These are phyloP conservation scores for Claviceps sp. DNA, from an alignment of 2,329 filamentous ascomycete species.

Conservation along the genomic window DNA sequence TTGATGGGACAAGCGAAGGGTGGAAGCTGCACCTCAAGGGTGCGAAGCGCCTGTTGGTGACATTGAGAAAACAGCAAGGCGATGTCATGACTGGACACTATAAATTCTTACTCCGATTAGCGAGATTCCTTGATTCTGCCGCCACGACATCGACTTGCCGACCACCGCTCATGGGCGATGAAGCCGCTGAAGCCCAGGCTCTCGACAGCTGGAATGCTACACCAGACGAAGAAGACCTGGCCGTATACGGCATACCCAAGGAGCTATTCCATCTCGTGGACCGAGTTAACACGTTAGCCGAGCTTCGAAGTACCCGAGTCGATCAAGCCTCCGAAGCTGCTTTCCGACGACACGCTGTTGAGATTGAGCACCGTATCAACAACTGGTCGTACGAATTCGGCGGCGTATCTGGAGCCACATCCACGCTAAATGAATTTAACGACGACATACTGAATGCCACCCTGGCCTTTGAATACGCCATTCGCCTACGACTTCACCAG, in stretches of 20 bases:
- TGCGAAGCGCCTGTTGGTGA: constrained; percentile 24
- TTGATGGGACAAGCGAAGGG: constrained; percentile 26
- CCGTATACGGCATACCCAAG: constrained; percentile 23
- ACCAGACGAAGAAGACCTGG: constrained; percentile 19
- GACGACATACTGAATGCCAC: constrained; percentile 22
- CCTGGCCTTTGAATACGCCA: constrained; percentile 25
- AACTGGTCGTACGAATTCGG: constrained; percentile 22
- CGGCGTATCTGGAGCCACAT: constrained; percentile 13
- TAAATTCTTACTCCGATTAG: constrained; percentile 22
- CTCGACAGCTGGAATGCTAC: constrained; percentile 14
- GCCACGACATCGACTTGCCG: constrained; percentile 21
- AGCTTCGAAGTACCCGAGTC: constrained; percentile 18
- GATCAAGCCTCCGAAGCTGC: constrained; percentile 16
- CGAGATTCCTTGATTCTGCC: constrained; percentile 20
- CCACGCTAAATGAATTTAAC: constrained; percentile 9
- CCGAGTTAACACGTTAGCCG: constrained; percentile 19
- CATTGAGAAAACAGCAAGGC: constrained; percentile 17
- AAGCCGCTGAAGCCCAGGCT: constrained; percentile 15
- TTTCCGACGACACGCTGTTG: constrained; percentile 16
- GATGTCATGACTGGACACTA: constrained; percentile 24
- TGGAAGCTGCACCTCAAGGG: constrained; percentile 30
- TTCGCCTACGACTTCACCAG: constrained; percentile 28
- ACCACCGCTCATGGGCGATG: constrained; percentile 20
- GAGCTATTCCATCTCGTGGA: constrained; percentile 21
- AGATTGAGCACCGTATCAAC: constrained; percentile 23